Base-by-base conservation (phyloP, 306 rosid genomes). In the Mucuna pruriens region DNA sequence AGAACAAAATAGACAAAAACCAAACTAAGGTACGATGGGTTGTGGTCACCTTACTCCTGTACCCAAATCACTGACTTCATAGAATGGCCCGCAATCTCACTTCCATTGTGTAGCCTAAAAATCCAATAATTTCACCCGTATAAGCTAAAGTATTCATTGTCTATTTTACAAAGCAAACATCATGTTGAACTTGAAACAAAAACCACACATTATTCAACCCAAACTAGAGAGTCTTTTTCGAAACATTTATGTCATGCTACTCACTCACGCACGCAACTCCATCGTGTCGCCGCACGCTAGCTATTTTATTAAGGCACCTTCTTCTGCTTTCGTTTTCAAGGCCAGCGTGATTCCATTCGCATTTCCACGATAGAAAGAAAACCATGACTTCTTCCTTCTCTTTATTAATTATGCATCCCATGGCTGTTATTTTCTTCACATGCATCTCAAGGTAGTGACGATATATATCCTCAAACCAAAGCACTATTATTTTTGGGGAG, bases 241-340 rank as follows among this genome's bases (percentile, higher is more conserved):
- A 29, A 76, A 9, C 48, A 40, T 38, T n/a, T 17, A 33, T 51
- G 48, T 34, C 84, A 29, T 29, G 3, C 31, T 29, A 34, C 12
- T 22, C 64, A n/a, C n/a, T 3, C 4, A 6, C 7, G 3, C 51
- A 83, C 86, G 86, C 83, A 83, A 78, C 71, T 83, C 22, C 55
- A 0, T 48, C 86, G 80, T 83, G 83, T 83, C 86, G 83, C 86
- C 80, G 83, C 86, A 83, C 25, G 70, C 79, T 7, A 49, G 15
- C 5, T 36, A 69, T 58, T 76, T 46, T 7, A 22, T 46, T 46
- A 7, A 62, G 7, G 15, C 19, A 34, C 34, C 13, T 42, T 75
- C 23, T 45, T 45, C 12, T 33, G 70, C 79, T 83, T 77, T 83
- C 79, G 1, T 78, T 83, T 83, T 78, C 83, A 64, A 39, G 5